Percentiles rank a stretch among this genome's conserved stretches.
Conservation (phyloP, 176 grass and related monocot species). For the Pontederia paniculata region DNA sequence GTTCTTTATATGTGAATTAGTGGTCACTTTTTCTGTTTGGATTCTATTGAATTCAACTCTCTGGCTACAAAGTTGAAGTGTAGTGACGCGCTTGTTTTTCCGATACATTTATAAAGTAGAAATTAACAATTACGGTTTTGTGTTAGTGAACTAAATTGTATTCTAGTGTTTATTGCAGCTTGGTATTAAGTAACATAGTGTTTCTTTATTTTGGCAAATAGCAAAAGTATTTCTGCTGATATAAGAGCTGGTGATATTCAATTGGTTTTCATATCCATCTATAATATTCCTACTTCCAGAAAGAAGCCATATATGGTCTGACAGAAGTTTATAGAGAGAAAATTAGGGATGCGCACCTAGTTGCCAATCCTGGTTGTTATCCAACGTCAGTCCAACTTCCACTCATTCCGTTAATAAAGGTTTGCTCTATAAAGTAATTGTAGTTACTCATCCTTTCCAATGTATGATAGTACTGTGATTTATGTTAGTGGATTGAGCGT, state of each 20-base stretch:
- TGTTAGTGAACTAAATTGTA: too few relatives aligned
- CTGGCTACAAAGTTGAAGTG: too few relatives aligned
- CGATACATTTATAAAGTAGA: too few relatives aligned
- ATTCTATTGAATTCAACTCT: too few relatives aligned
- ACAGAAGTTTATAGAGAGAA: slow-evolving; percentile 77
- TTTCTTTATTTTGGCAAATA: too few relatives aligned
- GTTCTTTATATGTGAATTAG: too few relatives aligned
- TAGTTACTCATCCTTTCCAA: background rate
- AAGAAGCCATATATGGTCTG: slow-evolving; percentile 83
- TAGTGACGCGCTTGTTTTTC: too few relatives aligned
- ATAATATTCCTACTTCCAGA: slow-evolving; percentile 31
- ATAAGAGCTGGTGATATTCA: background rate
- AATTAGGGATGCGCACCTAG: slow-evolving; percentile 58
- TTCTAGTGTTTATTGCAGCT: too few relatives aligned
- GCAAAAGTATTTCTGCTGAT: too few relatives aligned
- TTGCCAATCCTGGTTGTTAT: slow-evolving; percentile 97
- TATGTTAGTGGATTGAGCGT: background rate
- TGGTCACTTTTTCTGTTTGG: too few relatives aligned
- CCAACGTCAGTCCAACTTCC: slow-evolving; percentile 95
- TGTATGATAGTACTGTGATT: background rate
- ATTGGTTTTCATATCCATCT: slow-evolving; percentile 12
- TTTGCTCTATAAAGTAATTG: slow-evolving; percentile 15
- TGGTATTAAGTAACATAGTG: too few relatives aligned
- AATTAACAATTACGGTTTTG: too few relatives aligned
- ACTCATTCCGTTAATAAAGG: slow-evolving; percentile 85